These are phyloP conservation scores for Plasmodium reichenowi DNA, from an alignment of 169 alveolate genomes.

Conservation along the genomic window DNA sequence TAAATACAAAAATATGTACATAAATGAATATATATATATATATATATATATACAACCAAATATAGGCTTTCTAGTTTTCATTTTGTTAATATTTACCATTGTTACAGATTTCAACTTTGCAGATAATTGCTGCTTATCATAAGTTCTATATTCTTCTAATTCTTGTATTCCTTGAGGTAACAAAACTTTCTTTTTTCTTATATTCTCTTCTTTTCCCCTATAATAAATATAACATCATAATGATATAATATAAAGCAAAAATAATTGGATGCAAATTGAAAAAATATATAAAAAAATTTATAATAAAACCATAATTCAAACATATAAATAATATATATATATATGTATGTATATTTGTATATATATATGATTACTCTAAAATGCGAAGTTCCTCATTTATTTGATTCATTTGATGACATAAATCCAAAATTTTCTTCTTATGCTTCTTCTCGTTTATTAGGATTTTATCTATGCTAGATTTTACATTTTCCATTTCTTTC, in stretches of 20 bases:
- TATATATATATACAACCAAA: not conserved
- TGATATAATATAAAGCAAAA: too few relatives aligned
- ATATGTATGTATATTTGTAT: not conserved
- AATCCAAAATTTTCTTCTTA: conserved; percentile 58
- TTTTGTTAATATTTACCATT: conserved; percentile 18
- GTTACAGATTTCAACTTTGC: conserved; percentile 67
- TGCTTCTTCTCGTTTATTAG: conserved; percentile 67
- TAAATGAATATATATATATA: not conserved
- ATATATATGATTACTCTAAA: conserved; percentile 47
- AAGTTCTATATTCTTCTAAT: conserved; percentile 53
- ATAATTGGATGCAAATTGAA: too few relatives aligned
- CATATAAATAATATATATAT: not conserved
- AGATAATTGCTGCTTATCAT: conserved; percentile 56
- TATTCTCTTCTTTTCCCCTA: conserved; percentile 75
- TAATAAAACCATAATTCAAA: not conserved
- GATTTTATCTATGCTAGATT: conserved; percentile 60
- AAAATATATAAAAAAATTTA: not conserved
- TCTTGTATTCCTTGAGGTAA: conserved; percentile 65
- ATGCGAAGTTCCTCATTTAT: conserved; percentile 68
- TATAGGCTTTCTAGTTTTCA: too few relatives aligned
- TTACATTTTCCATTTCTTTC: conserved; percentile 65
- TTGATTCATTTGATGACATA: conserved; percentile 75
- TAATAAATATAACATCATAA: not conserved
- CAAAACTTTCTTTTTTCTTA: conserved; percentile 61
- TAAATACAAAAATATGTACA: not conserved